Evolutionary conservation across 768 basidiomycete species (phyloP), one percentile per base, ranked within the genome.

Genomic region (Erythrobasidium yunnanense): DNA sequence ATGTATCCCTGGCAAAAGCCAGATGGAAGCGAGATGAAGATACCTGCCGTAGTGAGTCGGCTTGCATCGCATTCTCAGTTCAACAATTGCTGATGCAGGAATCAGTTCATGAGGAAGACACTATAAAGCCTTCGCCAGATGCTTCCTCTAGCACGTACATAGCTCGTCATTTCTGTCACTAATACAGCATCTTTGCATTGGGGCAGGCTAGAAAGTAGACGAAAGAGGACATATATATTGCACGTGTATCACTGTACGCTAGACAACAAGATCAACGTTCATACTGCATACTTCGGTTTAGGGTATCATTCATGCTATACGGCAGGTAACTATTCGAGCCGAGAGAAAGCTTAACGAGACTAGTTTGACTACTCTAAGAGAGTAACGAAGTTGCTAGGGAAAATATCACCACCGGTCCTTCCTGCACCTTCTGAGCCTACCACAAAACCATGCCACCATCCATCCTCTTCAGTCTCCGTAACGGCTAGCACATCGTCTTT

Each of bases 361-460:
- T n/a, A n/a, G n/a, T n/a, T n/a, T n/a, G n/a, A n/a, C n/a, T n/a
- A 63, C 11, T 63, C 60, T 25, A 63, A 23, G 32, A 63, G 42
- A 25, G 60, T 32, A 25, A 38, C 42, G 55, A 68, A 74, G 68
- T 74, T 74, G 50, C 70, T 70, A 1, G 73, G 73, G 70, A 74
- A 73, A n/a, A 71, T 67, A 35, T 68, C 71, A n/a, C 67, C 69
- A 15, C 66, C 66, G 1, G 63, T 66, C 0, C 68, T 35, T 2
- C 32, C 11, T n/a, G 56, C 66, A 3, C 71, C 66, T 3, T 71
- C 69, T 20, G 88, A 87, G 68, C 88, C 86, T n/a, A 89, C 77
- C 66, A 90, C 76, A 71, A 87, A 85, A 23, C 93, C 93, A 63
- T 84, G 87, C 93, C 92, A 97, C 93, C 93, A 96, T 0, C 93